Conservation (phyloP, 257 asterid species). For the Solanum commersonii region DNA sequence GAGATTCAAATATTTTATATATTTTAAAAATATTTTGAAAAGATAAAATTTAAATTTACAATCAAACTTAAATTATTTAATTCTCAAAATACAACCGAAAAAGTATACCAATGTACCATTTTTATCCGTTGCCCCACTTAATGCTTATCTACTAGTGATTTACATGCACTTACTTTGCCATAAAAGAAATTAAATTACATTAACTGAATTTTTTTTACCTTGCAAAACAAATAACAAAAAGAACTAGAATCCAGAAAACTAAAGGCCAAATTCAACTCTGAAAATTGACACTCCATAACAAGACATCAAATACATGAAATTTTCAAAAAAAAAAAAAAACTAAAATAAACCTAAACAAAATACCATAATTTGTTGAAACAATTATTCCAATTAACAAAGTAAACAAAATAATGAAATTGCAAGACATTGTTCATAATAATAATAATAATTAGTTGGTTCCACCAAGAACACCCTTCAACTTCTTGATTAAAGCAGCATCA, state of each 20-base stretch:
- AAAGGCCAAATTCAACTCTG: background rate
- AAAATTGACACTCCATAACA: background rate
- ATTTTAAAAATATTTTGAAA: no score
- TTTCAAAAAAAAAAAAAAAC: no score
- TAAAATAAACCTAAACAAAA: background rate
- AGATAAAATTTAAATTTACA: no score
- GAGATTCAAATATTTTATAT: background rate
- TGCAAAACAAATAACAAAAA: background rate
- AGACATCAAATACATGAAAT: background rate
- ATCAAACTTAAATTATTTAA: no score
- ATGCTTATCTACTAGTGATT: background rate
- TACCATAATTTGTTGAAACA: background rate
- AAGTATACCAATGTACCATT: background rate
- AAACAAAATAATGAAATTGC: background rate
- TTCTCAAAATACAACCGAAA: no score
- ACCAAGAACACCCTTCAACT: slow-evolving; percentile 47
- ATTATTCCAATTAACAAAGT: background rate
- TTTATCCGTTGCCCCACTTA: background rate
- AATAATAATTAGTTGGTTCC: slow-evolving; percentile 11
- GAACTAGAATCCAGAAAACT: background rate
- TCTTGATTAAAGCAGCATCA: slow-evolving; percentile 41
- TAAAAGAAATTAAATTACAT: background rate
- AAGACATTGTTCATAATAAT: no score
- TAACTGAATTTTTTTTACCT: background rate
- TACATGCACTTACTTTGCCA: background rate